These are phyloP conservation scores for Glomus cerebriforme DNA, from an alignment of 192 early-diverging fungal species.

Conservation along the genomic window DNA sequence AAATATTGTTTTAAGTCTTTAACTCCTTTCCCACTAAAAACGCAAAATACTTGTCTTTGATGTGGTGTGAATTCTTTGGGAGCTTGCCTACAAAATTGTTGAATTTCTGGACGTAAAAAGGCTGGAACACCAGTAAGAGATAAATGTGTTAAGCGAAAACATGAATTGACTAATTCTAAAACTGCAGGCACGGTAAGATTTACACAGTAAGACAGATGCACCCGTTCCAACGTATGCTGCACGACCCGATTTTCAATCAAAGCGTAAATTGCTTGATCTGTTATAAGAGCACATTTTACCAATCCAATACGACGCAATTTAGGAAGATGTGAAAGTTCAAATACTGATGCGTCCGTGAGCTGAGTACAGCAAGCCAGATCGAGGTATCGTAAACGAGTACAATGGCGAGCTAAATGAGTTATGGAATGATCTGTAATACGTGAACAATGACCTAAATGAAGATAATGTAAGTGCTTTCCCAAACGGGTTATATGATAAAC, in stretches of 20 bases:
- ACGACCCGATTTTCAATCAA: constrained; percentile 48
- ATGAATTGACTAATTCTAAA: constrained; percentile 47
- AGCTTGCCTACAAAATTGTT: constrained; percentile 53
- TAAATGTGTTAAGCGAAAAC: constrained; percentile 53
- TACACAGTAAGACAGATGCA: constrained; percentile 59
- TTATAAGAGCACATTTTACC: constrained; percentile 63
- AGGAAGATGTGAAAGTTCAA: constrained; percentile 54
- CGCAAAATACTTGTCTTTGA: constrained; percentile 60
- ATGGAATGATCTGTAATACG: constrained; percentile 56
- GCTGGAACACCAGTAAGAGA: constrained; percentile 58
- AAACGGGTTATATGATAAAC: constrained; percentile 50
- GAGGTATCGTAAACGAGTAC: constrained; percentile 57
- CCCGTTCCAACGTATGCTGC: constrained; percentile 51
- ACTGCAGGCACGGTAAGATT: constrained; percentile 52
- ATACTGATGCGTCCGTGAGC: constrained; percentile 53
- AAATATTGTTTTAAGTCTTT: constrained; percentile 50
- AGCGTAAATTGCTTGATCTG: constrained; percentile 53
- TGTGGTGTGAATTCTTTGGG: constrained; percentile 57
- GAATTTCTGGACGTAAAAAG: constrained; percentile 51
- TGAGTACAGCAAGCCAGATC: constrained; percentile 58
- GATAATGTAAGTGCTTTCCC: constrained; percentile 57
- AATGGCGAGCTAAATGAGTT: constrained; percentile 46
- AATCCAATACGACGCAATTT: constrained; percentile 59
- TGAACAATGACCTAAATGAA: constrained; percentile 60
- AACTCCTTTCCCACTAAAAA: constrained; percentile 61